A percentile compares a stretch with the other conserved stretches of the same genome.
Conservation (phyloP, 768 basidiomycete species). For the Mycena maculata region DNA sequence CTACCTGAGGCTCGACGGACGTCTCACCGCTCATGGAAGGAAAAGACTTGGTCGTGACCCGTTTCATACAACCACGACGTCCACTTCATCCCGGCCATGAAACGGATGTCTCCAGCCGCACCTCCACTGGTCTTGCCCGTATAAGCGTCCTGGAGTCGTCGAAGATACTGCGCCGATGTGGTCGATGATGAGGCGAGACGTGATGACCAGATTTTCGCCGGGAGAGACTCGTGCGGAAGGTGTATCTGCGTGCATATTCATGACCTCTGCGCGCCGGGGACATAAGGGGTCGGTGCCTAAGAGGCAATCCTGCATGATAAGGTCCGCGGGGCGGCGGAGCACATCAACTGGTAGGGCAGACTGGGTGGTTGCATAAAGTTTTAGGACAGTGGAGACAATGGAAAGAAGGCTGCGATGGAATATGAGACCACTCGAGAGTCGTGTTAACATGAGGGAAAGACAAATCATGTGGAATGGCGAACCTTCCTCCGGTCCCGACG, state of each 20-base stretch:
- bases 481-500: constrained; percentile 57
- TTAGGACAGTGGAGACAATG: constrained; percentile 46
- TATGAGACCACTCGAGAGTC: constrained; percentile 51
- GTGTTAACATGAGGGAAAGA: constrained; percentile 2
- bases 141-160: constrained; percentile 45
- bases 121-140: constrained; percentile 51
- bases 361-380: constrained; percentile 42
- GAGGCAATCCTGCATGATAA: constrained; percentile 57
- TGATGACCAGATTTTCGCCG: constrained; percentile 49
- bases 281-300: constrained; percentile 53
- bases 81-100: constrained; percentile 50
- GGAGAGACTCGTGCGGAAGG: not conserved
- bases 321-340: constrained; percentile 48
- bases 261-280: constrained; percentile 37
- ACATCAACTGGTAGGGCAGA: constrained; percentile 45
- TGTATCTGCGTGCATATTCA: not conserved
- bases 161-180: constrained; percentile 54
- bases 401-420: constrained; percentile 51
- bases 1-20: no score
- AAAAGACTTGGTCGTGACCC: no score
- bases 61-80: constrained; percentile 40
- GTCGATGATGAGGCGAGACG: constrained; percentile 56
- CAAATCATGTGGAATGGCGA: constrained; percentile 5
- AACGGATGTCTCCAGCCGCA: constrained; percentile 61
- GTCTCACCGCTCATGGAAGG: no score